Conservation (phyloP, 805 yeast species). For the Metschnikowia bowlesiae region DNA sequence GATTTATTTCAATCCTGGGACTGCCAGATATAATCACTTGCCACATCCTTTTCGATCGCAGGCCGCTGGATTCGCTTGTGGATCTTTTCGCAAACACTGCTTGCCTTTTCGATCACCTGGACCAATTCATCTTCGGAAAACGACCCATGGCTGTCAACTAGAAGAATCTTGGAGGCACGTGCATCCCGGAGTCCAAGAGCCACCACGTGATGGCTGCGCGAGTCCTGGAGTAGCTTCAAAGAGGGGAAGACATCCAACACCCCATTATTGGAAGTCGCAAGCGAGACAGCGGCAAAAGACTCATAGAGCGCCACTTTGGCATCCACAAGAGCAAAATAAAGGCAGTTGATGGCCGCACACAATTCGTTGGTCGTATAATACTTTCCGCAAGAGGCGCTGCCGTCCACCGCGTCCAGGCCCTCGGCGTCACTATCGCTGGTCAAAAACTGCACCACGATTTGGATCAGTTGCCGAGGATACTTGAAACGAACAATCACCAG, state of each 20-base stretch:
- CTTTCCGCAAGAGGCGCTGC: slow-evolving; percentile 16
- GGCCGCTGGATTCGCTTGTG: slow-evolving; percentile 45
- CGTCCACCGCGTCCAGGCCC: slow-evolving; percentile 12
- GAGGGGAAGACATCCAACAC: slow-evolving; percentile 42
- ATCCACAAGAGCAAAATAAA: slow-evolving; percentile 71
- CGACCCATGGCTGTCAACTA: slow-evolving; percentile 68
- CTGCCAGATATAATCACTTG: slow-evolving; percentile 57
- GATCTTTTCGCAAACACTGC: slow-evolving; percentile 40
- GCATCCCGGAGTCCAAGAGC: slow-evolving; percentile 55
- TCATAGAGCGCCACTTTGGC: slow-evolving; percentile 67
- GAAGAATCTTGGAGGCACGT: slow-evolving; percentile 51
- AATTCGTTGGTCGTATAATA: slow-evolving; percentile 47
- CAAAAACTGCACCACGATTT: slow-evolving; percentile 39
- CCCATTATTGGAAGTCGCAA: slow-evolving; percentile 25
- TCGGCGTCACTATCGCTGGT: slow-evolving; percentile 23
- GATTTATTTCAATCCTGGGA: neutral
- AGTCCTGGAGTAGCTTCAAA: slow-evolving; percentile 34
- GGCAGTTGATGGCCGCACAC: slow-evolving; percentile 67
- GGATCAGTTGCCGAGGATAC: slow-evolving; percentile 70
- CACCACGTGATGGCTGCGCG: slow-evolving; percentile 61
- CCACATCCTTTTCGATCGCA: slow-evolving; percentile 44
- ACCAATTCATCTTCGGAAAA: slow-evolving; percentile 57
- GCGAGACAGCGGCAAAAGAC: slow-evolving; percentile 56
- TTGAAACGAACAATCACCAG: slow-evolving; percentile 55
- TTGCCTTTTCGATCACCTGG: slow-evolving; percentile 49